Base-by-base conservation (phyloP, 495 filamentous ascomycete genomes). In the Hyaloscypha bicolor region DNA sequence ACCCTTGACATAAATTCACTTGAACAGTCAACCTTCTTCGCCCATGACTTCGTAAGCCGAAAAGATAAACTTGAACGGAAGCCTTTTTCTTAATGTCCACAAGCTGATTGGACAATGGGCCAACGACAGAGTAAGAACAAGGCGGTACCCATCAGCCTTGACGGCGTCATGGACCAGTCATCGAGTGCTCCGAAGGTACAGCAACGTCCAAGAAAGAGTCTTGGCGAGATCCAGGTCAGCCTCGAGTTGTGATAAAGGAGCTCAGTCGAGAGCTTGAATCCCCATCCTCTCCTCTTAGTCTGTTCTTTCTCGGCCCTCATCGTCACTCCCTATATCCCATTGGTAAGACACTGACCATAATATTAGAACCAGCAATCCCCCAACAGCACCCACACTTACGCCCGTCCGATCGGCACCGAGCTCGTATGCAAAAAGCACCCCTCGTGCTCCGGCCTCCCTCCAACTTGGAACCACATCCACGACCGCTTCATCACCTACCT, bases 401-500 rank as follows among this genome's bases (percentile, higher is more conserved):
- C 39, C 21, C 64, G 45, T 2, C 63, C 64, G 0, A 55, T 16
- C 2, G 60, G 63, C 9, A 19, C 55, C 3, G 65, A 71, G 22
- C 52, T 65, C 33, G 61, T 65, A n/a, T 58, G 19, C 5, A 11
- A 33, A 21, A 62, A 42, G 8, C 21, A 35, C 31, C 65, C 69
- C 9, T 68, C 65, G 11, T 68, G 65, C 57, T 53, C 56, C 21
- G 22, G 12, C 9, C 64, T 70, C 8, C 71, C 68, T 12, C 51
- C 35, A 39, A 19, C 32, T 8, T 70, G 68, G 71, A 63, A 33
- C 31, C 1, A 21, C 12, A 66, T 58, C 33, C 71, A 73, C 39
- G 71, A 70, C 53, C 60, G 65, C 19, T 68, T 73, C 57, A 70
- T 73, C 31, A 60, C 67, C 5, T 73, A 70, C 48, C 65, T 73